A percentile compares a stretch with the other conserved stretches of the same genome.
These are phyloP conservation scores for Trichoderma virens DNA, from an alignment of 495 filamentous ascomycete species.

Conservation along the genomic window DNA sequence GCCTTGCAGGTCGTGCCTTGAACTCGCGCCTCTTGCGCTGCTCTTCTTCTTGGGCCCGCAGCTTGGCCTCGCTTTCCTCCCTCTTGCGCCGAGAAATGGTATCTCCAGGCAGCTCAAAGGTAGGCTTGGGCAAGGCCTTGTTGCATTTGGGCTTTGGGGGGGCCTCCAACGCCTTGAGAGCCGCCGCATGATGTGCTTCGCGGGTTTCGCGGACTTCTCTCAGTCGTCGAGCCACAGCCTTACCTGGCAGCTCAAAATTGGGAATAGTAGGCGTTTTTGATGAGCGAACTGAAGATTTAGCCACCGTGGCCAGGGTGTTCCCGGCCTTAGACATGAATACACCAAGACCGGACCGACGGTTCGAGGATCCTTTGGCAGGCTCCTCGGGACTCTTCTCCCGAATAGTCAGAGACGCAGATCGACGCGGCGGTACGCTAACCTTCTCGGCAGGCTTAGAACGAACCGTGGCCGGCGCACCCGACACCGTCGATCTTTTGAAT, in stretches of 20 bases:
- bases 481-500: constrained; percentile 12
- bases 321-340: not conserved
- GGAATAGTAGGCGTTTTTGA: constrained; percentile 56
- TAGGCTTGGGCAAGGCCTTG: constrained; percentile 52
- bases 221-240: constrained; percentile 57
- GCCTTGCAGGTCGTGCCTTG: constrained; percentile 55
- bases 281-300: constrained; percentile 44
- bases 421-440: constrained; percentile 23
- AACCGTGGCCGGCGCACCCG: constrained; percentile 13
- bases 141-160: constrained; percentile 44
- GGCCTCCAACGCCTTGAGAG: constrained; percentile 30
- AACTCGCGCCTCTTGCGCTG: constrained; percentile 50
- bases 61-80: constrained; percentile 57
- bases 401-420: constrained; percentile 27
- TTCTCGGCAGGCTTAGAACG: constrained; percentile 21
- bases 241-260: constrained; percentile 63
- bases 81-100: constrained; percentile 61
- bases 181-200: constrained; percentile 21
- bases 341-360: not conserved
- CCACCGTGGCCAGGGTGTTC: not conserved
- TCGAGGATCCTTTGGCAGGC: not conserved
- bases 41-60: constrained; percentile 53
- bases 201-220: constrained; percentile 31
- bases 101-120: constrained; percentile 67
- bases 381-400: constrained; percentile 14